phyloP scores from a whole-genome alignment of 306 rosid species.

The Lathyrus aphaca region DNA sequence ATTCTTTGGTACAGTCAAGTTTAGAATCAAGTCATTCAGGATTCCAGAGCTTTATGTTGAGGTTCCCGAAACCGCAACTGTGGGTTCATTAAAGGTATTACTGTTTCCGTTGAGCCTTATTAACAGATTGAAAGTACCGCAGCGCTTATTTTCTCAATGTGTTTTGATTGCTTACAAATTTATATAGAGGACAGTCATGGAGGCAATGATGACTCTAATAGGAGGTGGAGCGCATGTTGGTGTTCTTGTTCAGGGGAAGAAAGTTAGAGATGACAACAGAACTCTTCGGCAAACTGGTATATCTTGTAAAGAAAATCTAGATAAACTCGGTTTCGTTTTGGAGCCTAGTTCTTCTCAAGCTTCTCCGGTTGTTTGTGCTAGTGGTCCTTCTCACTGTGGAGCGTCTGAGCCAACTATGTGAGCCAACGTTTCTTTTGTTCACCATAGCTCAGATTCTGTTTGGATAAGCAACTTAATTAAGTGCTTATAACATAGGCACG shows the following conservation, averaged over 20 bases:
- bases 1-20: conserved; percentile 64
- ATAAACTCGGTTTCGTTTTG: conserved; percentile 68
- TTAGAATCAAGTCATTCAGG: conserved; percentile 84
- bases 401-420: conserved; percentile 60
- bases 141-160: neutral
- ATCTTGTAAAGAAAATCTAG: conserved; percentile 72
- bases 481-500: neutral
- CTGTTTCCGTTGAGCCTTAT: conserved; percentile 19
- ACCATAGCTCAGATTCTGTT: conserved; percentile 3
- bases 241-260: conserved; percentile 74
- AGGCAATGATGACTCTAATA: conserved; percentile 76
- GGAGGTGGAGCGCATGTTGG: conserved; percentile 74
- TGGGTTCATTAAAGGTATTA: conserved; percentile 80
- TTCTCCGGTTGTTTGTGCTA: conserved; percentile 48
- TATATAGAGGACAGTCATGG: conserved; percentile 78
- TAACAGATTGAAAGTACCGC: conserved; percentile 10
- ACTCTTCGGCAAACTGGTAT: conserved; percentile 84
- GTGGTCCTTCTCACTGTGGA: conserved; percentile 53
- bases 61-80: conserved; percentile 82
- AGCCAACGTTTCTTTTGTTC: conserved; percentile 37
- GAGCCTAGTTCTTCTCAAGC: conserved; percentile 66
- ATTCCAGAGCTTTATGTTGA: conserved; percentile 87
- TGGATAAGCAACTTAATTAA: neutral
- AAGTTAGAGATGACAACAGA: conserved; percentile 71
- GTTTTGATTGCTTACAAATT: conserved; percentile 22